These are phyloP conservation scores for Talaromyces funiculosus DNA, from an alignment of 2,329 filamentous ascomycete species.

Conservation along the genomic window DNA sequence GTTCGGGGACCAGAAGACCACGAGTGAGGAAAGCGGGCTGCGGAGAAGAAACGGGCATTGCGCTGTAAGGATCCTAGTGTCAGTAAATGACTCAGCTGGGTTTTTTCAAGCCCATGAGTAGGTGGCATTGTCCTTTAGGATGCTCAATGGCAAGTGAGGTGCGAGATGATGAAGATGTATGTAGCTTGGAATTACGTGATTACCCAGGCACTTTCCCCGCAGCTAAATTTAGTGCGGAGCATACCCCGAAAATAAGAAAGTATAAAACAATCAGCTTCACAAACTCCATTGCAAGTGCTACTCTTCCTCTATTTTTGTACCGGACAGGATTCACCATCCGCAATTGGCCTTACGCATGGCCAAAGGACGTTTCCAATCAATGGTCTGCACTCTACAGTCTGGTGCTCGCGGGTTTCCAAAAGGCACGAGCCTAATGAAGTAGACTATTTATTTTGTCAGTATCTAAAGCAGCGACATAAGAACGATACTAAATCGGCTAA, in stretches of 20 bases:
- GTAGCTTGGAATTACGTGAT: background rate
- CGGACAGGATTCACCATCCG: no score
- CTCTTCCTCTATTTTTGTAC: no score
- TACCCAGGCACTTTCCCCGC: background rate
- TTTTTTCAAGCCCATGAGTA: background rate
- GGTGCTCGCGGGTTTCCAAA: no score
- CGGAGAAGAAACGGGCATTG: background rate
- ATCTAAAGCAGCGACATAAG: no score
- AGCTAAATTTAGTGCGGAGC: background rate
- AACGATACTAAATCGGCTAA: no score
- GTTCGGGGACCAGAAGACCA: background rate
- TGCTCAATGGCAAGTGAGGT: background rate
- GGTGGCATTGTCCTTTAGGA: background rate
- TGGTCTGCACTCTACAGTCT: no score
- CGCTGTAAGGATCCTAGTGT: background rate
- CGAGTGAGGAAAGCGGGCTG: background rate
- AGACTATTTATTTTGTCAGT: no score
- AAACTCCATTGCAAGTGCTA: background rate
- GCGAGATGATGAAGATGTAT: background rate
- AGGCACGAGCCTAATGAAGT: no score
- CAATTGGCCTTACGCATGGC: no score
- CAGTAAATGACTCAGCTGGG: background rate
- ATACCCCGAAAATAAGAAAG: background rate
- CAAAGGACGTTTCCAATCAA: no score
- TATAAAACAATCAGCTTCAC: background rate